A percentile compares a stretch with the other conserved stretches of the same genome.
Evolutionary conservation across 345 rosid species (phyloP).

Genomic region (Carallia pectinifolia): DNA sequence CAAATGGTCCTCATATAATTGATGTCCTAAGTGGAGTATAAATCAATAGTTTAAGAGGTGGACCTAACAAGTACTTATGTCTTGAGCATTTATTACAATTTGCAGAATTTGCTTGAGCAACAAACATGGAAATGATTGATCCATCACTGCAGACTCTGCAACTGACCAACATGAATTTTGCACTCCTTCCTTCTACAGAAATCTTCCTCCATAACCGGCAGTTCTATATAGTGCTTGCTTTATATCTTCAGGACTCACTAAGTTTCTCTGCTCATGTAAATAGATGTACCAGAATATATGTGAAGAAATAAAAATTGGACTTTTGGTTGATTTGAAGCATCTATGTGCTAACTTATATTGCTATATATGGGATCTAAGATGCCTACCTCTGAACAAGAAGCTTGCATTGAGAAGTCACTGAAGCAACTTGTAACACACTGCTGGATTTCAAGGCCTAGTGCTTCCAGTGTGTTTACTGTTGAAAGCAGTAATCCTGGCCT

Average conservation of each 20-base stretch:
- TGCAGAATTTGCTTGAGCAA: conserved; percentile 21
- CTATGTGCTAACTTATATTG: background rate
- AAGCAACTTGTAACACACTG: conserved; percentile 87
- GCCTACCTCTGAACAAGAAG: conserved; percentile 83
- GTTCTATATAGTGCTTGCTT: conserved; percentile 81
- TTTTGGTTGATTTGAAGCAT: background rate
- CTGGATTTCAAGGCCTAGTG: conserved; percentile 81
- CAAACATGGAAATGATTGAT: conserved; percentile 14
- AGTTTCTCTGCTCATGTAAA: conserved; percentile 49
- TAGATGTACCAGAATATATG: background rate
- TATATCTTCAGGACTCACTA: conserved; percentile 63
- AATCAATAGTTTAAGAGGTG: conserved; percentile 9
- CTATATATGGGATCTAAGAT: background rate
- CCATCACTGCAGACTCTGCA: conserved; percentile 8
- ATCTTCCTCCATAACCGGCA: conserved; percentile 97
- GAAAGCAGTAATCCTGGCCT: conserved; percentile 81
- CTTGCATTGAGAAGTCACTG: conserved; percentile 83
- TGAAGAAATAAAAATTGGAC: background rate
- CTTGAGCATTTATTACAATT: conserved; percentile 23
- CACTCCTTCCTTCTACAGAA: conserved; percentile 35
- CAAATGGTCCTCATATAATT: conserved; percentile 12
- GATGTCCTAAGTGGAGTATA: conserved; percentile 2
- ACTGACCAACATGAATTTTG: background rate
- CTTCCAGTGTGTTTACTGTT: conserved; percentile 76
- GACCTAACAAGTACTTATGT: conserved; percentile 24